phyloP scores from a whole-genome alignment of 1,139 yeast genomes.

The Meyerozyma guilliermondii region DNA sequence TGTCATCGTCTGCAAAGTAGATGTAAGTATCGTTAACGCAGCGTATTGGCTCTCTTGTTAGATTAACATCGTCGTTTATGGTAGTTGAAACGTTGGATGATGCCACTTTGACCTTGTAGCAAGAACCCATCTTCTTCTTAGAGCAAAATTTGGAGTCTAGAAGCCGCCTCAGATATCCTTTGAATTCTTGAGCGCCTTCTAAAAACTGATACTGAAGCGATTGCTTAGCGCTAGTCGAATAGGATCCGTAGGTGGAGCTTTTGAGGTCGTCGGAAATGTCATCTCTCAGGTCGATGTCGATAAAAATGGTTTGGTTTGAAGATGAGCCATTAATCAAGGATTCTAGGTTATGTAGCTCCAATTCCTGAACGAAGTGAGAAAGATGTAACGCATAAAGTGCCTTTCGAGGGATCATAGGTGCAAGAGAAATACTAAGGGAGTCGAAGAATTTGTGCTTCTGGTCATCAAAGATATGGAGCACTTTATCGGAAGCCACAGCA shows the following conservation, averaged over 20 bases:
- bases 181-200: slow-evolving; percentile 36
- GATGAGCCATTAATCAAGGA: slow-evolving; percentile 51
- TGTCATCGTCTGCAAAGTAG: slow-evolving; percentile 58
- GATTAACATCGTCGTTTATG: slow-evolving; percentile 35
- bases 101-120: slow-evolving; percentile 38
- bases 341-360: slow-evolving; percentile 57
- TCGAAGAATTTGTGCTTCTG: slow-evolving; percentile 25
- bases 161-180: slow-evolving; percentile 11
- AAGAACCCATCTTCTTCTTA: slow-evolving; percentile 35
- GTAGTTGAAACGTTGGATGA: slow-evolving; percentile 38
- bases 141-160: slow-evolving; percentile 28
- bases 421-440: slow-evolving; percentile 19
- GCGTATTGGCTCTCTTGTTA: slow-evolving; percentile 38
- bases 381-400: slow-evolving; percentile 68
- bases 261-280: slow-evolving; percentile 25
- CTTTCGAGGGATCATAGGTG: slow-evolving; percentile 63
- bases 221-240: slow-evolving; percentile 31
- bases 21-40: slow-evolving; percentile 52
- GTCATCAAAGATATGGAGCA: slow-evolving; percentile 50
- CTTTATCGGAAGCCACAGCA: slow-evolving; percentile 51
- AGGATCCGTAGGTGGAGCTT: slow-evolving; percentile 4
- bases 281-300: slow-evolving; percentile 40
- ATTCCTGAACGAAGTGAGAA: slow-evolving; percentile 63
- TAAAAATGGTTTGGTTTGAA: slow-evolving; percentile 54
- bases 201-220: slow-evolving; percentile 63